Base-by-base conservation (phyloP, 495 filamentous ascomycete species). In the Aspergillus bridgeri region DNA sequence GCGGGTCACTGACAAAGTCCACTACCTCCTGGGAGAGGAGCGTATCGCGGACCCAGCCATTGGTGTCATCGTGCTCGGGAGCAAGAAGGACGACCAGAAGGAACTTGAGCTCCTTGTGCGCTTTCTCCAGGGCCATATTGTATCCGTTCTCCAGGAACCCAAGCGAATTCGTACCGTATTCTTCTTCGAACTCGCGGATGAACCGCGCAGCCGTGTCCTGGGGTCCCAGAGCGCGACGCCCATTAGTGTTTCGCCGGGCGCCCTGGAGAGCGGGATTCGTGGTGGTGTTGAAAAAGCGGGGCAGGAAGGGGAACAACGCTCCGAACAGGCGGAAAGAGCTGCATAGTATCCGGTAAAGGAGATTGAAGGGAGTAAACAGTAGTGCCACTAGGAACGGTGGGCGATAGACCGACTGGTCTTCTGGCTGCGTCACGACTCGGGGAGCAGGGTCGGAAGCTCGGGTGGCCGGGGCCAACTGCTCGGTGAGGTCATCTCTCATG, bases 31-130 rank as follows among this genome's bases (percentile, higher is more conserved):
- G 83, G 11, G 87, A 81, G 7, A 95, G 78, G 0, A 98, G 81
- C 0, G 91, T 97, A 43, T 93, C 84, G 11, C 81, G 81, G 51
- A 94, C 85, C 76, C 92, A 98, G n/a, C 83, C 76, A 21, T 81
- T 80, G 3, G 90, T 97, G 63, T 96, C 90, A 62, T 97, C 94
- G 67, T 98, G 93, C 63, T 98, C 95, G 0, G 92, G 90, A 1
- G 91, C 91, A 17, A 96, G 69, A 6, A 98, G 79, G 5, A 98
- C 76, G 6, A 96, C 88, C 9, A 98, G 67, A 2, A 98, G 76
- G 67, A 95, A 96, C 60, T 92, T 92, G 52, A 96, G 75, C n/a
- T 97, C 90, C 56, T 81, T 84, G 70, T 98, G 96, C 0, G 94
- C 91, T 9, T 84, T 70, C 65, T 98, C 94, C 53, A 95, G 78